Percentiles rank a stretch among this genome's conserved stretches.
Evolutionary conservation across 352 stramenopile genomes (phyloP).

Genomic region (Aphanomyces invadans): DNA sequence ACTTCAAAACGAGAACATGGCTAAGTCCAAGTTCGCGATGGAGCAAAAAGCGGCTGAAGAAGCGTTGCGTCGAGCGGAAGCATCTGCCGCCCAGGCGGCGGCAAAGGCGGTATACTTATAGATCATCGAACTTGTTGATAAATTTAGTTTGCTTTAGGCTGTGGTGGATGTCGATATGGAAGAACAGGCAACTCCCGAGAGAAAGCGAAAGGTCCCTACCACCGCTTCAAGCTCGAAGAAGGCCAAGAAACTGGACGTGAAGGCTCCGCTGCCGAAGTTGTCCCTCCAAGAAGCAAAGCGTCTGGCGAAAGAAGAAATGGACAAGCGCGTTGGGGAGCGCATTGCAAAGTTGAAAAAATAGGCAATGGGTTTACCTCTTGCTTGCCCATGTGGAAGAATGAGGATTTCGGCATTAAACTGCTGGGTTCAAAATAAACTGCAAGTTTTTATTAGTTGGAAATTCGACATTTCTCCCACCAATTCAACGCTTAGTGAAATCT

Average conservation of each 20-base stretch:
- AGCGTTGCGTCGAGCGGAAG: conserved; percentile 41
- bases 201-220: conserved; percentile 7
- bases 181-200: conserved; percentile 6
- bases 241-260: conserved; percentile 12
- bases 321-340: conserved; percentile 12
- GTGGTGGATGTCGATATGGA: too few species aligned
- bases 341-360: conserved; percentile 16
- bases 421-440: neutral
- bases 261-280: conserved; percentile 16
- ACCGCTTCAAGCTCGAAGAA: neutral
- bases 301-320: conserved; percentile 21
- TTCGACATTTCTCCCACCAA: too few species aligned
- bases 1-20: conserved; percentile 34
- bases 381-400: neutral
- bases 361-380: neutral
- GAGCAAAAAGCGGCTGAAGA: conserved; percentile 43
- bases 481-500: too few species aligned
- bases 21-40: conserved; percentile 39
- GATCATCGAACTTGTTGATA: too few species aligned
- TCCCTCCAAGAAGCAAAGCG: conserved; percentile 18
- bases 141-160: too few species aligned
- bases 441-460: too few species aligned
- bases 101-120: conserved; percentile 23
- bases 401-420: neutral
- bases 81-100: conserved; percentile 54